These are phyloP conservation scores for Plasmodium vivax DNA, from an alignment of 169 alveolate species.

Conservation along the genomic window DNA sequence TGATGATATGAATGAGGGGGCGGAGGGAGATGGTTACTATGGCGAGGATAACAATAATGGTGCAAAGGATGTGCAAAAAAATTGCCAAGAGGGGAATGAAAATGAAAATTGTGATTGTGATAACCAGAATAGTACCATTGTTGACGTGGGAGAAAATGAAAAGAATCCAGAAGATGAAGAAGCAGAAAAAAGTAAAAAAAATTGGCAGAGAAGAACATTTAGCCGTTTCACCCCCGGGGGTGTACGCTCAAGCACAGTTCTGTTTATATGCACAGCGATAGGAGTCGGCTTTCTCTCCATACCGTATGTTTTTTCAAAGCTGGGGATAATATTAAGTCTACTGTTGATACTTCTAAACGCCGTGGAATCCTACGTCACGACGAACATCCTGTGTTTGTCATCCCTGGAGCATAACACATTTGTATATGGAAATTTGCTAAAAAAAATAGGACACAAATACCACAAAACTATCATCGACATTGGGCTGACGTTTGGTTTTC, in stretches of 20 bases:
- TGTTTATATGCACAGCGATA: constrained; percentile 69
- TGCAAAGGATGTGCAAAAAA: neutral
- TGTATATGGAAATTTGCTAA: constrained; percentile 68
- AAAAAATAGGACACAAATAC: constrained; percentile 47
- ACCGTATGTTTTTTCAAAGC: constrained; percentile 56
- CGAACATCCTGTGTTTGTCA: constrained; percentile 52
- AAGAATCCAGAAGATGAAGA: neutral
- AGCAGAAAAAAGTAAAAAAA: constrained; percentile 23
- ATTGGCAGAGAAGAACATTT: constrained; percentile 64
- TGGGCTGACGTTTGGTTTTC: constrained; percentile 49
- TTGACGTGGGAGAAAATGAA: neutral
- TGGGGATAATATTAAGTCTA: constrained; percentile 54
- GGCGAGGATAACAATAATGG: neutral
- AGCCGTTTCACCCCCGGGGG: constrained; percentile 73
- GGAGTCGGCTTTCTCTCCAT: constrained; percentile 66
- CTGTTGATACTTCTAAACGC: constrained; percentile 31
- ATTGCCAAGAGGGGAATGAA: neutral
- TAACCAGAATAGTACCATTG: neutral
- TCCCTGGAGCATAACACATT: constrained; percentile 65
- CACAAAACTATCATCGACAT: constrained; percentile 46
- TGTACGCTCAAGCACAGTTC: constrained; percentile 64
- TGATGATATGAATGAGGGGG: neutral
- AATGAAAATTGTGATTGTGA: neutral
- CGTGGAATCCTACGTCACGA: constrained; percentile 58
- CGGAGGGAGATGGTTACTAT: neutral